phyloP scores from a whole-genome alignment of 2,329 filamentous ascomycete genomes.

The Neonectria sp. region DNA sequence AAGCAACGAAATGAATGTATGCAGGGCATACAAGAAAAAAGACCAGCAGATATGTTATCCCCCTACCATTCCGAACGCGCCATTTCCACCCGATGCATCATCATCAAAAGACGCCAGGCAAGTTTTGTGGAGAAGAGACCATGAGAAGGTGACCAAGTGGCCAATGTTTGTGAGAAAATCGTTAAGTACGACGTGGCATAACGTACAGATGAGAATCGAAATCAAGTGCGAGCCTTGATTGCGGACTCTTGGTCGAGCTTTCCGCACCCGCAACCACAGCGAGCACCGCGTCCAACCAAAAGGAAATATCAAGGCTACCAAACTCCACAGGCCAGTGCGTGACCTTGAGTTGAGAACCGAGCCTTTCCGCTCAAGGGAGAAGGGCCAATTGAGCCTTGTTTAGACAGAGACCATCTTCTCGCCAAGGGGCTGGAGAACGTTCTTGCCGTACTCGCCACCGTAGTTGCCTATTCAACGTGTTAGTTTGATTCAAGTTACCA shows the following conservation, averaged over 20 bases:
- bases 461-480: constrained; percentile 62
- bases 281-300: constrained; percentile 35
- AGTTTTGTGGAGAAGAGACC: constrained; percentile 37
- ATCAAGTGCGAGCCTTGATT: constrained; percentile 41
- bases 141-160: constrained; percentile 41
- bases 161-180: constrained; percentile 48
- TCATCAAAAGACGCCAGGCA: constrained; percentile 46
- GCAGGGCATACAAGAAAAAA: constrained; percentile 29
- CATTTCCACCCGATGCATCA: constrained; percentile 42
- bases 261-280: constrained; percentile 34
- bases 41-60: constrained; percentile 35
- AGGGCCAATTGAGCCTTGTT: constrained; percentile 20
- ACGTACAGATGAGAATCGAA: constrained; percentile 56
- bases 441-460: constrained; percentile 63
- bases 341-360: constrained; percentile 23
- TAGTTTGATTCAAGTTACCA: not conserved
- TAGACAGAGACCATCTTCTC: constrained; percentile 47
- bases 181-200: constrained; percentile 52
- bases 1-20: constrained; percentile 44
- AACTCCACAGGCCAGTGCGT: constrained; percentile 3
- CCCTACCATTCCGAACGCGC: constrained; percentile 39
- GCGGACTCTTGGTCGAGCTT: constrained; percentile 32
- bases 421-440: constrained; percentile 61
- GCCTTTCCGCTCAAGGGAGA: constrained; percentile 32
- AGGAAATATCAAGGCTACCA: constrained; percentile 25